Conservation (phyloP, 2,329 filamentous ascomycete species). For the Nothomitra cinnamomea region DNA sequence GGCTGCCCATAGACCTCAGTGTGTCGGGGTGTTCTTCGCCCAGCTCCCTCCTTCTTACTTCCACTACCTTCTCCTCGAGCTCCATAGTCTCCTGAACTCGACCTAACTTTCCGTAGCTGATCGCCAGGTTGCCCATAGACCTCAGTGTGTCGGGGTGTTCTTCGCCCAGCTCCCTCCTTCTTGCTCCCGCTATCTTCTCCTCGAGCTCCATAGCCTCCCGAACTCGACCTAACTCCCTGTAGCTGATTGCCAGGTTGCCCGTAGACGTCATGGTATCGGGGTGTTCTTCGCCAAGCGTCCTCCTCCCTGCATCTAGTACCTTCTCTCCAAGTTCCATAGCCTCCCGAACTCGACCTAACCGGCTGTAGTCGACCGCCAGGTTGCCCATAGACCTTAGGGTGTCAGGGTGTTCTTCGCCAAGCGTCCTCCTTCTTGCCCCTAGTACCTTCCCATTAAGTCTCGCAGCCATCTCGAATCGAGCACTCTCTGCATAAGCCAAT, state of each 20-base stretch:
- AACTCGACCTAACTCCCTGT: neutral
- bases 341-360: no score
- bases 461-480: no score
- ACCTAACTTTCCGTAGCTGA: conserved; percentile 3
- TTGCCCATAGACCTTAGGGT: no score
- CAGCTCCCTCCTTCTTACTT: neutral
- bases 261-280: conserved; percentile 11
- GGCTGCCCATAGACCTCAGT: neutral
- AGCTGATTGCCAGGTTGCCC: conserved; percentile 2
- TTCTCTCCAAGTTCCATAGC: no score
- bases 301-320: neutral
- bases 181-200: conserved; percentile 9
- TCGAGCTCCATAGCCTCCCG: neutral
- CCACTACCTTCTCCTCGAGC: neutral
- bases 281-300: conserved; percentile 11
- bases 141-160: conserved; percentile 11
- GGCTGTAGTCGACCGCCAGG: no score
- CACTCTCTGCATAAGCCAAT: no score
- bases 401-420: neutral
- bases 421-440: neutral
- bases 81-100: neutral
- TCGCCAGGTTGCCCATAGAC: conserved; percentile 12
- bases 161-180: conserved; percentile 9
- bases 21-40: neutral
- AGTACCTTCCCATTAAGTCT: neutral